Conservation (phyloP, 2,329 filamentous ascomycete species). For the Phyllosticta citrichinensis region DNA sequence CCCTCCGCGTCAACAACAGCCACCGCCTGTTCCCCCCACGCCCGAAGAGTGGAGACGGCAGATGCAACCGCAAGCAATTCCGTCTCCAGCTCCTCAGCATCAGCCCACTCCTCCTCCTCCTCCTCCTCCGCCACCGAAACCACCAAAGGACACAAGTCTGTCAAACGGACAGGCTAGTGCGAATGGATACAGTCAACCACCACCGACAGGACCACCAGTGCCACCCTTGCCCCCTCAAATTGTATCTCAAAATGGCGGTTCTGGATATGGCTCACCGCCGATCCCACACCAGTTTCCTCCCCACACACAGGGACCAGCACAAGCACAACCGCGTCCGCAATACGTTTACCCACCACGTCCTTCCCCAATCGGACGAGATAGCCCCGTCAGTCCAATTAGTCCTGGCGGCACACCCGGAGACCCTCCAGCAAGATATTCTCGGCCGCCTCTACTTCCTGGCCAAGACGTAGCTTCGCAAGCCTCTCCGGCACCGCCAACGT, state of each 20-base stretch:
- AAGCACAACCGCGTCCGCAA: not conserved
- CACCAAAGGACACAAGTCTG: slow-evolving; percentile 28
- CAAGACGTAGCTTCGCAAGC: not conserved
- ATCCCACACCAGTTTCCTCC: slow-evolving; percentile 15
- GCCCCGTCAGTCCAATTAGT: slow-evolving; percentile 28
- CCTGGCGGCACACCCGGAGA: slow-evolving; percentile 18
- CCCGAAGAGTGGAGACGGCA: slow-evolving; percentile 46
- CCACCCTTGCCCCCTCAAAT: slow-evolving; percentile 20
- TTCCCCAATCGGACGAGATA: slow-evolving; percentile 21
- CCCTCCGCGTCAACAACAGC: slow-evolving; percentile 21
- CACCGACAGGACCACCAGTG: slow-evolving; percentile 17
- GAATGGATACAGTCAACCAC: slow-evolving; percentile 16
- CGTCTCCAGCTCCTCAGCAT: slow-evolving; percentile 26
- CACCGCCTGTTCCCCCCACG: slow-evolving; percentile 60
- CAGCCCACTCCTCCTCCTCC: slow-evolving; percentile 17
- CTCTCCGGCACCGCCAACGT: slow-evolving; percentile 11
- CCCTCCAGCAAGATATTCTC: slow-evolving; percentile 16
- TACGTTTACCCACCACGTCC: slow-evolving; percentile 16
- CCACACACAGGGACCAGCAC: slow-evolving; percentile 12
- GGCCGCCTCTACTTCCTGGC: slow-evolving; percentile 13
- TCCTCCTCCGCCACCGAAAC: slow-evolving; percentile 35
- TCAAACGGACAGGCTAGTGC: slow-evolving; percentile 1
- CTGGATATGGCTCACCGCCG: slow-evolving; percentile 14
- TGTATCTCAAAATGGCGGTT: slow-evolving; percentile 10
- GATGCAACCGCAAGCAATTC: slow-evolving; percentile 19